Percentiles rank a stretch among this genome's conserved stretches.
Conservation (phyloP, 148 eudicot species). For the Rhododendron mucronatum region DNA sequence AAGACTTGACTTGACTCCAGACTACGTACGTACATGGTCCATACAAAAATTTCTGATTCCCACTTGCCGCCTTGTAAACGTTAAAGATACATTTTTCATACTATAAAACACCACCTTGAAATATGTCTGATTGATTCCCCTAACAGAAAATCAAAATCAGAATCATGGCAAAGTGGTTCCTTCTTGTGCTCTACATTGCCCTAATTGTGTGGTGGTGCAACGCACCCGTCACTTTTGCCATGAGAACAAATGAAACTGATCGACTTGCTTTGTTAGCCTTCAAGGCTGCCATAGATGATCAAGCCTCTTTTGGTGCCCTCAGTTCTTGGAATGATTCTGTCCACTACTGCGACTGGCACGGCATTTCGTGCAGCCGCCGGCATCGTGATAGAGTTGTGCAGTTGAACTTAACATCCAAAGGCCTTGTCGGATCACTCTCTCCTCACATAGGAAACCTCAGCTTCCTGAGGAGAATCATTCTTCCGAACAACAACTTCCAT, state of each 20-base stretch:
- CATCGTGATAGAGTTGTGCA: neutral
- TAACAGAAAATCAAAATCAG: too few species aligned
- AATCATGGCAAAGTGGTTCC: neutral
- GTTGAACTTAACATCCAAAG: neutral
- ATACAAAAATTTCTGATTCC: too few species aligned
- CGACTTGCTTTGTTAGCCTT: neutral
- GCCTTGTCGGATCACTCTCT: neutral
- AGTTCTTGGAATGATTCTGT: neutral
- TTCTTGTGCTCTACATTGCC: neutral
- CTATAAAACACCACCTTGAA: too few species aligned
- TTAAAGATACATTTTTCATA: too few species aligned
- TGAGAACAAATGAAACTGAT: neutral
- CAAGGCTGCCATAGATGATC: neutral
- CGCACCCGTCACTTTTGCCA: neutral
- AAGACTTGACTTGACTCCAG: too few species aligned
- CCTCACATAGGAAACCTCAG: neutral
- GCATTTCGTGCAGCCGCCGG: neutral
- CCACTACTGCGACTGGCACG: neutral
- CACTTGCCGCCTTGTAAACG: too few species aligned
- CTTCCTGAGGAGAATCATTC: neutral
- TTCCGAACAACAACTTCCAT: neutral
- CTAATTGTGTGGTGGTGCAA: neutral
- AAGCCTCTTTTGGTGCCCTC: slow-evolving; percentile 28
- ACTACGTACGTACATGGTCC: too few species aligned
- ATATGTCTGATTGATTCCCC: too few species aligned